Conservation (phyloP, 1,139 yeast species). For the Magnusiomyces ingens region DNA sequence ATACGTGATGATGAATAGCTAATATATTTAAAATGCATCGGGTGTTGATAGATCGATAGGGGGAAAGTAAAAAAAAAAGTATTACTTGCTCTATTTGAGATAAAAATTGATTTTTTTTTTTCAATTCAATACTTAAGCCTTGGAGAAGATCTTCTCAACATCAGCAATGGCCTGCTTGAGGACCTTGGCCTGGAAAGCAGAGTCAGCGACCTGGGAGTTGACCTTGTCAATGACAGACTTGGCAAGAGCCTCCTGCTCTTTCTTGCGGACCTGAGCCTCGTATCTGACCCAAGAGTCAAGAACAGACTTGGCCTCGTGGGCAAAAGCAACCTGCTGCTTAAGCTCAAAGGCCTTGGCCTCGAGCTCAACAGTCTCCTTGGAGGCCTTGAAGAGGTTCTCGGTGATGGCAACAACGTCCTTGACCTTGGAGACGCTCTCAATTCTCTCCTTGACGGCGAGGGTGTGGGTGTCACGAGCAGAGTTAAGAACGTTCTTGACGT, state of each 20-base stretch:
- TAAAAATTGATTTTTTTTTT: background rate
- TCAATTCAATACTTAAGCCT: slow-evolving; percentile 23
- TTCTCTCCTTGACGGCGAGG: slow-evolving; percentile 87
- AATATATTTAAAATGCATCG: too few species aligned
- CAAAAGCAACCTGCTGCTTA: slow-evolving; percentile 84
- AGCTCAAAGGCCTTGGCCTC: slow-evolving; percentile 92
- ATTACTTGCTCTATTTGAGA: background rate
- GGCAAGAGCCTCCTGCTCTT: slow-evolving; percentile 90
- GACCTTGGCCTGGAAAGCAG: slow-evolving; percentile 90
- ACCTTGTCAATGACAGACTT: slow-evolving; percentile 83
- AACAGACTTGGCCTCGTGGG: slow-evolving; percentile 86
- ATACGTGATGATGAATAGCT: too few species aligned
- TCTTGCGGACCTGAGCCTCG: slow-evolving; percentile 93
- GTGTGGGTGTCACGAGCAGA: slow-evolving; percentile 87
- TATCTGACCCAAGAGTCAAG: slow-evolving; percentile 99
- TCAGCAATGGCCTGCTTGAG: slow-evolving; percentile 88
- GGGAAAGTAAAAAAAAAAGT: background rate
- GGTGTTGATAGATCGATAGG: background rate
- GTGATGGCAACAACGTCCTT: slow-evolving; percentile 91
- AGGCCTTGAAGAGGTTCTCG: slow-evolving; percentile 82
- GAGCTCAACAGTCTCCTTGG: slow-evolving; percentile 92
- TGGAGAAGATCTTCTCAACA: slow-evolving; percentile 71
- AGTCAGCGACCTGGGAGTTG: slow-evolving; percentile 72
- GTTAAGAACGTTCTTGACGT: slow-evolving; percentile 75
- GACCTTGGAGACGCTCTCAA: slow-evolving; percentile 77